These are phyloP conservation scores for Diaporthe destruens DNA, from an alignment of 2,329 filamentous ascomycete species.

Conservation along the genomic window DNA sequence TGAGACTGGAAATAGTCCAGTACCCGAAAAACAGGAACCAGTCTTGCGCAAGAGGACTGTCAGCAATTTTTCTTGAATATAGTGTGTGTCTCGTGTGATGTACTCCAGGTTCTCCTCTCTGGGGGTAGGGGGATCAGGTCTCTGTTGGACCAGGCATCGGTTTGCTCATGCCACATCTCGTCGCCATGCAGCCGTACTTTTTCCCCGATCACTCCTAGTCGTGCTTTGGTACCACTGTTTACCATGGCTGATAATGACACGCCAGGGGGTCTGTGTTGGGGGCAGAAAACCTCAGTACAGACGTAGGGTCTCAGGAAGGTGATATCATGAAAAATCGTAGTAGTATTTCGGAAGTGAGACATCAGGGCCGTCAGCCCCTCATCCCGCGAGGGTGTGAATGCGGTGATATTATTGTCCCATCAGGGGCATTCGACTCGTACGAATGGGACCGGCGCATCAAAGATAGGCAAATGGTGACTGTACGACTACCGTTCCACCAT, in stretches of 20 bases:
- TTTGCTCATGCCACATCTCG: slow-evolving; percentile 38
- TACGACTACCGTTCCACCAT: background rate
- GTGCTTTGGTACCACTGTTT: background rate
- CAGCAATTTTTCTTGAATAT: background rate
- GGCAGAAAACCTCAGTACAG: background rate
- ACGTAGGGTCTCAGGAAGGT: background rate
- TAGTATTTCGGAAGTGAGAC: background rate
- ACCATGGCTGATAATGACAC: slow-evolving; percentile 1
- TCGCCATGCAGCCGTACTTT: slow-evolving; percentile 40
- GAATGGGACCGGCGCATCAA: background rate
- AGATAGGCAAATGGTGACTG: background rate
- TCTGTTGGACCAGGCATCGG: slow-evolving; percentile 41
- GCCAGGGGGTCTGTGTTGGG: background rate
- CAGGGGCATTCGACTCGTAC: background rate
- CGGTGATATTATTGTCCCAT: background rate
- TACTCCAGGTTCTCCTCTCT: slow-evolving; percentile 41
- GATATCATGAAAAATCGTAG: rapidly evolving
- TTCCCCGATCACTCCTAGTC: slow-evolving; percentile 33
- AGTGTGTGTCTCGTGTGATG: background rate
- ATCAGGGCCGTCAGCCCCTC: background rate
- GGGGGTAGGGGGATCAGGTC: slow-evolving; percentile 41
- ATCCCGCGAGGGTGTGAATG: background rate
- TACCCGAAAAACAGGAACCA: slow-evolving; percentile 42
- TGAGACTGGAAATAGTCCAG: slow-evolving; percentile 52
- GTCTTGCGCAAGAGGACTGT: slow-evolving; percentile 4